phyloP scores from a whole-genome alignment of 805 yeast genomes.

The Saccharomycopsis synnaedendra region DNA sequence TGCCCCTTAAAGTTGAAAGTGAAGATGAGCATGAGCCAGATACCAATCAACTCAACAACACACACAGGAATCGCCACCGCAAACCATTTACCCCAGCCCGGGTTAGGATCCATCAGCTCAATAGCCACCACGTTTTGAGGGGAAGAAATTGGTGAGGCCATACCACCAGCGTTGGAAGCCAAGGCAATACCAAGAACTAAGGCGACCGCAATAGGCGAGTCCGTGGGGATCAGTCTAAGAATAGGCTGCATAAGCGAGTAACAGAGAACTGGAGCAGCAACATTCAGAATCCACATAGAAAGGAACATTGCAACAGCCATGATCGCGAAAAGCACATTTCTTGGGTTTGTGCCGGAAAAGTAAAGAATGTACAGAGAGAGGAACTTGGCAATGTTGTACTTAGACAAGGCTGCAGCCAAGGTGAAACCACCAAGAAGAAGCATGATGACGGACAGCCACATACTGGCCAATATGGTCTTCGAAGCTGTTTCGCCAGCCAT shows the following conservation, averaged over 20 bases:
- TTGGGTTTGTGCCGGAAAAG: constrained; percentile 79
- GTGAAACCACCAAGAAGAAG: constrained; percentile 88
- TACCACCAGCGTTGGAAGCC: constrained; percentile 91
- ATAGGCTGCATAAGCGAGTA: constrained; percentile 87
- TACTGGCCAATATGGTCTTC: constrained; percentile 64
- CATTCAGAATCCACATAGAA: constrained; percentile 94
- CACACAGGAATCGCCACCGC: constrained; percentile 77
- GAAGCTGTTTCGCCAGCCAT: constrained; percentile 58
- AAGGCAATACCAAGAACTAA: constrained; percentile 85
- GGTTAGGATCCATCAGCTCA: constrained; percentile 62
- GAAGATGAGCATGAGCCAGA: constrained; percentile 64
- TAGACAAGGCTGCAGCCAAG: constrained; percentile 88
- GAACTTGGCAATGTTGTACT: constrained; percentile 79
- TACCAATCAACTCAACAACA: constrained; percentile 43
- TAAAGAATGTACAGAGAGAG: constrained; percentile 75
- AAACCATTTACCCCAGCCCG: constrained; percentile 92
- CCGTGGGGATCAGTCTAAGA: constrained; percentile 70
- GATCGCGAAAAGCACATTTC: constrained; percentile 61
- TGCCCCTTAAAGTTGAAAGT: constrained; percentile 45
- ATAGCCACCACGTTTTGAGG: constrained; percentile 93
- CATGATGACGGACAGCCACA: constrained; percentile 96
- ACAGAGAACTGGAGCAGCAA: constrained; percentile 93
- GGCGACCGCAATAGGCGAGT: constrained; percentile 71
- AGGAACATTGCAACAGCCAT: constrained; percentile 82
- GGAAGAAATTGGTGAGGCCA: constrained; percentile 95